These are phyloP conservation scores for Coemansia sp. DNA, from an alignment of 192 early-diverging fungal species.

Conservation along the genomic window DNA sequence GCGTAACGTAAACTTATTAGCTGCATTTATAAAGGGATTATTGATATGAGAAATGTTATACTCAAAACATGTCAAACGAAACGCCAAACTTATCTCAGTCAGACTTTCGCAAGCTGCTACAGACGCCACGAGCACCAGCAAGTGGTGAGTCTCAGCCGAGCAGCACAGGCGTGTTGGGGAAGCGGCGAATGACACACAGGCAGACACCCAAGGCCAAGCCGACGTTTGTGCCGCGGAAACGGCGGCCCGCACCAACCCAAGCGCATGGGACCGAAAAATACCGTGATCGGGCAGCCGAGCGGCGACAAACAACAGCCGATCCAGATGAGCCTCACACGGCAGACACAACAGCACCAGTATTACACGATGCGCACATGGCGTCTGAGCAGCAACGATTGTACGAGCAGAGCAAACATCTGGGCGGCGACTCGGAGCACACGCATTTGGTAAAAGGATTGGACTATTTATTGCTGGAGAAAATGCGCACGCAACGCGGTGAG, in stretches of 20 bases:
- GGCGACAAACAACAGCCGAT: conserved; percentile 52
- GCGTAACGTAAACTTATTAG: too few species aligned
- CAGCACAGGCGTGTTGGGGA: conserved; percentile 2
- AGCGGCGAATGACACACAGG: conserved; percentile 10
- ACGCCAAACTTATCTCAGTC: conserved; percentile 9
- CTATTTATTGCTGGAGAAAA: conserved; percentile 75
- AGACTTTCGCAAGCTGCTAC: conserved; percentile 30
- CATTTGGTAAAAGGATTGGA: conserved; percentile 94
- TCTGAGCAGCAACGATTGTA: conserved; percentile 41
- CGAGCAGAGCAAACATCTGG: conserved; percentile 85
- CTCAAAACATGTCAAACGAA: conserved; percentile 2
- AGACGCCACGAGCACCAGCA: conserved; percentile 10
- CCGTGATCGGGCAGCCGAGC: conserved; percentile 90
- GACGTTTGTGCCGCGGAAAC: background rate
- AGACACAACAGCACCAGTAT: background rate
- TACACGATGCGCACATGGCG: background rate
- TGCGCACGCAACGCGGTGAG: conserved; percentile 45
- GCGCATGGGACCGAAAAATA: conserved; percentile 45
- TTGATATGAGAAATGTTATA: too few species aligned
- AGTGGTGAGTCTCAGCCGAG: background rate
- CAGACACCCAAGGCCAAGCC: background rate
- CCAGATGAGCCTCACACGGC: background rate
- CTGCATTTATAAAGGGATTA: too few species aligned
- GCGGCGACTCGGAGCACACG: conserved; percentile 82
- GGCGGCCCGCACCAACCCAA: background rate